Base-by-base conservation (phyloP, 495 filamentous ascomycete species). In the Neurospora terricola region DNA sequence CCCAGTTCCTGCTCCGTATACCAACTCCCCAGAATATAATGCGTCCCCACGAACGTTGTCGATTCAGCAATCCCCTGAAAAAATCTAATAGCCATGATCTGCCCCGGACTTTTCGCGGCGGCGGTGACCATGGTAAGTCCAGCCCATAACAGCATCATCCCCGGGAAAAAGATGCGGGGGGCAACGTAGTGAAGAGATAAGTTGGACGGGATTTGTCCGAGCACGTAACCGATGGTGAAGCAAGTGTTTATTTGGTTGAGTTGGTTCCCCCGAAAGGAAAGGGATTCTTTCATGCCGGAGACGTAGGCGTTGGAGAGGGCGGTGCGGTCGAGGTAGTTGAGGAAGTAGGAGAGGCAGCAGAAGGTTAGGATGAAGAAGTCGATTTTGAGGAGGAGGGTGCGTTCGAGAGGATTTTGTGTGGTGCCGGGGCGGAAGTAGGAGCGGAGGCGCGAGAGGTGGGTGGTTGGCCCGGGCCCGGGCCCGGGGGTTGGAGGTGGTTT, bases 1-100 rank as follows among this genome's bases (percentile, higher is more conserved):
- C 87, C 89, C 2, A 91, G 81, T 78, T 92, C 90, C 40, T 82
- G 81, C 72, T 87, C 84, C 4, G 85, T 91, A 73, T 92, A 92
- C 90, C 90, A 92, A 0, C 85, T 85, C 3, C 90, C 89, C 3
- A 92, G 81, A 76, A 92, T 87, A 75, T 90, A 91, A 43, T 90
- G 88, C 0, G 87, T 90, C 18, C 90, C 89, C 7, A 87, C 85
- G 68, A 91, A 92, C 11, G 86, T 89, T 71, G 81, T 86, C 0
- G 87, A 81, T 78, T 92, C 90, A 40, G 84, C 83, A 11, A 90
- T 77, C n/a, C 88, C 90, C 76, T 89, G 86, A 76, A 92, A 90
- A 83, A 92, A 91, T 5, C 90, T 87, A 73, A 92, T 89, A 1
- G 86, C 88, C 84, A 89, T 89, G 74, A 92, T 87, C n/a, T 84